Evolutionary conservation across 805 yeast genomes (phyloP), one percentile per base, ranked within the genome.

Genomic region (Ogataea trehaloabstinens): DNA sequence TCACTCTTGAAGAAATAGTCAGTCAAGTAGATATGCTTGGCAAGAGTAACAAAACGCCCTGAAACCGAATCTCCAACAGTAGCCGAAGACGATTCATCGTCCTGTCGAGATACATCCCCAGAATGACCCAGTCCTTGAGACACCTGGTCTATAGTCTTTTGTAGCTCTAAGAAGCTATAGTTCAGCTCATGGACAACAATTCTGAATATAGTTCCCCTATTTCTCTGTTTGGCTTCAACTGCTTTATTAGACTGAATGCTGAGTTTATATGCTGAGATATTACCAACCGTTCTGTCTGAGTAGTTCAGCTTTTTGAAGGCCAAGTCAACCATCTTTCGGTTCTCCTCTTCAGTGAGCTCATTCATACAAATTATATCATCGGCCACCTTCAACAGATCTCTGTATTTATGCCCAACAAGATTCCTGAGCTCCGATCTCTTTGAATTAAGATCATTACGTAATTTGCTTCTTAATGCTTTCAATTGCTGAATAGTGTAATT

Each of bases 361-460:
- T 61, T 56, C 67, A 64, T 61, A 4, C 48, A 45, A 19, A 63
- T 59, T 4, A 64, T 62, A 41, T 64, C 60, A 48, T 64, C 68
- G 1, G 68, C 68, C 16, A 61, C 68, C 21, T 56, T 51, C 11
- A 64, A 37, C 28, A 64, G 49, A 35, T 64, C 68, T 35, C 68
- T 45, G 34, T 64, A 64, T 38, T 63, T 64, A 31, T 37, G 44
- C 10, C 66, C 66, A 22, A 64, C 68, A 21, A 63, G 38, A 8
- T 49, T 31, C 19, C 65, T 46, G 27, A 64, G 50, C 31, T 60
- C 59, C 12, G 42, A 35, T 30, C 49, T 51, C 31, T 55, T 57
- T 4, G 18, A 20, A 22, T 34, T 35, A 2, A 58, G 53, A 31
- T 58, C 60, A 12, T 37, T 41, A 3, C 40, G 34, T 13, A 61